Base-by-base conservation (phyloP, 164 flowering plant species). In the Tetrastigma voinierianum region DNA sequence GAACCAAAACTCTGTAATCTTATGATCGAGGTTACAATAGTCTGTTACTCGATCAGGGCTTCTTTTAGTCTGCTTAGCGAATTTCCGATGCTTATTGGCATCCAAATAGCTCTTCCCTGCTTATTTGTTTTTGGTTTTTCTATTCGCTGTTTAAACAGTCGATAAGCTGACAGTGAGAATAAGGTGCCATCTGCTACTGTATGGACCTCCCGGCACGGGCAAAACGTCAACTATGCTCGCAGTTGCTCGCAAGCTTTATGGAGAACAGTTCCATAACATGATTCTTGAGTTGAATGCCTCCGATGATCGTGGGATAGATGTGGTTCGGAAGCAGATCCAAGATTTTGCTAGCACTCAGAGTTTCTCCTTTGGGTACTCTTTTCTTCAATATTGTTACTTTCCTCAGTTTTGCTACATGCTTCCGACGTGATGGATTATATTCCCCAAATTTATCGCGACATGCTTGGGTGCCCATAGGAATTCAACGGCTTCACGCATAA, bases 281-380 rank as follows among this genome's bases (percentile, higher is more conserved):
- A 93, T 95, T 57, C 67, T 95, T 55, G 99, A 95, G 85, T 81
- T 95, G 70, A 95, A 95, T 77, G 98, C 98, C 0, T 95, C 98
- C 1, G 99, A 95, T 76, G 98, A 88, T 56, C 81, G 99, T 49
- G 98, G 99, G 2, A 92, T 95, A 46, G 96, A 88, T 70, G 90
- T 95, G 45, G 99, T 95, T 15, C 78, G 99, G 57, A 90, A 89
- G 73, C 99, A 95, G 81, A 90, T 95, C 58, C 98, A 95, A 78
- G 93, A 95, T 74, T 95, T 95, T 69, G 97, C 99, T 40, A 95
- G 99, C 83, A 95, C 99, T 43, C 98, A 95, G 76, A 95, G 97
- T 77, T 86, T 95, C 81, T 89, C 97, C 4, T 90, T 95, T 78
- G 93, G 98, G 98, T 94, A 74, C 23, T 20, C 20, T 45, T 21